Base-by-base conservation (phyloP, 768 basidiomycete genomes). In the Leucocoprinus birnbaumii region DNA sequence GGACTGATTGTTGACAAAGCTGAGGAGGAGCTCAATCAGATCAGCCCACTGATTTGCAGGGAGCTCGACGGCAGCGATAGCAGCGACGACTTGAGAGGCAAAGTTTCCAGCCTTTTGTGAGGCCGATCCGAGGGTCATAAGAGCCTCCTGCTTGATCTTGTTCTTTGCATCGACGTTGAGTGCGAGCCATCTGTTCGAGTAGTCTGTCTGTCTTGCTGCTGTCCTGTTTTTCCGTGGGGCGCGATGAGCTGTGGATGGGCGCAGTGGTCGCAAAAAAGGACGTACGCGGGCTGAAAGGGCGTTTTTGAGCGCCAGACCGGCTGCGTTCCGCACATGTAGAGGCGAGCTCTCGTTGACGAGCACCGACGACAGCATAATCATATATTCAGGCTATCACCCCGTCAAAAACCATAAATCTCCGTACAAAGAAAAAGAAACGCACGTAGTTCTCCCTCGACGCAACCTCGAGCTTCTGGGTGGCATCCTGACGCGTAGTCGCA, bases 251-350 rank as follows among this genome's bases (percentile, higher is more conserved):
- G 31, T 51, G 49, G 24, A 41, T 40, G 37, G 18, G 8, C 13
- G 10, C 60, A 63, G 58, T 60, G 63, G 60, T 49, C 50, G 47
- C 52, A 51, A 56, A 57, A 53, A 42, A 51, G 60, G 63, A 75
- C 91, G 71, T 76, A 98, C 96, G 64, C 92, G 79, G 58, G 95
- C 93, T 31, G 87, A 83, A 56, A 99, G 73, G 57, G 94, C 83
- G 71, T 99, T 99, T 83, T 98, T 99, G 71, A 99, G 77, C 18
- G 96, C 95, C 49, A 99, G 79, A 68, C 93, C 94, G 21, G 97
- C 95, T n/a, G 96, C 94, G 66, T 91, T 96, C 61, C 97, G 81
- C 50, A 95, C 83, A 68, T 93, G 86, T 31, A 85, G 64, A 13
- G 80, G 76, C 5, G 80, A 80, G 42, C 59, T 73, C 67, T 94